Evolutionary conservation across 2,329 filamentous ascomycete species (phyloP), one percentile per base, ranked within the genome.

Genomic region (Niveomyces coronatus): DNA sequence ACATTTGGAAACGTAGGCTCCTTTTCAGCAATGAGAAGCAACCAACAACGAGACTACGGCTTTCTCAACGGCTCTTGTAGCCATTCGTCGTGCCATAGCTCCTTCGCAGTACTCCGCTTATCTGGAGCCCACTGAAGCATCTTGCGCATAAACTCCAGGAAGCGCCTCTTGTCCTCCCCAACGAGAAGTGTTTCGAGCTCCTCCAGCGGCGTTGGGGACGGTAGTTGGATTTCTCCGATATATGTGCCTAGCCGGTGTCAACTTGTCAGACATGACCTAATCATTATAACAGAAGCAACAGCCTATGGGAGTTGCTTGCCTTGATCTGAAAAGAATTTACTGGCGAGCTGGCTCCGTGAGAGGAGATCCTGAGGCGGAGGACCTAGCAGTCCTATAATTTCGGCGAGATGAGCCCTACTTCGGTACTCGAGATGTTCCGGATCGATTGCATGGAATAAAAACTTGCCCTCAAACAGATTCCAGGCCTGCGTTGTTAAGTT

Each of bases 91-190:
- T 34, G 31, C 4, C 23, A 24, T 34, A 34, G 20, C 31, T 34
- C 31, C 14, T 11, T 7, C 6, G 31, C 31, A 9, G 19, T 34
- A 22, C 31, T 34, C n/a, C 31, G 31, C 17, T 16, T 14, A 16
- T 34, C 31, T 24, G 31, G 10, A 26, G 14, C 18, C 31, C 31
- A 34, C 20, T 34, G 31, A 13, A 34, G 31, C 20, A 34, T 34
- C 31, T 34, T 34, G 5, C 14, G n/a, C 20, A 34, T 24, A 17
- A 34, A 34, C 20, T 34, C n/a, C n/a, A 26, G 20, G 3, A 34
- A 26, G 15, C n/a, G 8, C n/a, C 18, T 26, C 31, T 24, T 34
- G 9, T 34, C 19, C 11, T 34, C 20, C 5, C 19, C 31, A 13
- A 6, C 9, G 4, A 34, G 20, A 34, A 34, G 19, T 11, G 19